Base-by-base conservation (phyloP, 106 monocot species). In the Apostasia shenzhenica region DNA sequence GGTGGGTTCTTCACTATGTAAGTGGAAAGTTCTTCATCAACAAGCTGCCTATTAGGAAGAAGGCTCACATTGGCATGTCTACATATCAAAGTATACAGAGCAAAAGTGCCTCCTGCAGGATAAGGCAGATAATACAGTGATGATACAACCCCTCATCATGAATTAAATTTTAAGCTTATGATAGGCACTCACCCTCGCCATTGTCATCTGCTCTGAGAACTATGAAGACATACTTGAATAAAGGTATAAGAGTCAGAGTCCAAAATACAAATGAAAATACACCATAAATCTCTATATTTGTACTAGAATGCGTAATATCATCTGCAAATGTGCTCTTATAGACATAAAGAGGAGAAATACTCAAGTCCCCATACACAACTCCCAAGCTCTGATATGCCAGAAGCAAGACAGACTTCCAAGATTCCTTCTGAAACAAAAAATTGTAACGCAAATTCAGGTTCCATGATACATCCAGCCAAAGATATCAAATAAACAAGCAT, bases 201-300 rank as follows among this genome's bases (percentile, higher is more conserved):
- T 88, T 88, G 61, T 88, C 88, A 67, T 88, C 79, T 52, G 88
- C 88, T 81, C 84, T 74, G 26, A 84, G 88, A 67, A 88, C 88
- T 52, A 88, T 84, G 76, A 79, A 26, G 26, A 26, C 26, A 26
- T 26, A 26, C 26, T 26, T 88, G 69, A 88, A 66, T 45, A 88
- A 75, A 39, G 88, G 79, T 61, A 88, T 61, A 38, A 88, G 84
- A 2, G 84, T 81, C n/a, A 88, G 76, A 58, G 81, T 88, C 84
- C 84, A 88, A 60, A 88, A 81, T 10, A 84, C 78, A 48, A 88
- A 81, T 5, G 84, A 88, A 42, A 88, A 84, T 2, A 84, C 84
- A 4, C 88, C 88, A 72, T 73, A 84, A 49, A 88, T 78, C 55
- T 88, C 88, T 5, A 84, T 84, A 67, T 88, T 84, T 3, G 81